Conservation (phyloP, 2,329 filamentous ascomycete species). For the Penicillium sp. region DNA sequence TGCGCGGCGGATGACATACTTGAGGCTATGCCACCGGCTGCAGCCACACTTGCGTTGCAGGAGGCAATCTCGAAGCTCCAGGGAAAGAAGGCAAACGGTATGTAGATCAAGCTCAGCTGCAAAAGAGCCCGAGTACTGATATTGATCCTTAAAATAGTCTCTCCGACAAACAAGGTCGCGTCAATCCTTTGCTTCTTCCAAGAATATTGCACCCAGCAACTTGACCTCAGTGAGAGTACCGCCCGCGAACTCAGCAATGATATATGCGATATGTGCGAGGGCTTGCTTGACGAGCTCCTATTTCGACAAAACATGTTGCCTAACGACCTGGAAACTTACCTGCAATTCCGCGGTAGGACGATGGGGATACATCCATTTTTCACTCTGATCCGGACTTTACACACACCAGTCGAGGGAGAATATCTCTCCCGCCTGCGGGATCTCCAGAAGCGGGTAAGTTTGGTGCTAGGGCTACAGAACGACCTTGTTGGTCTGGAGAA, state of each 20-base stretch:
- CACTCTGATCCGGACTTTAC: conserved; percentile 1
- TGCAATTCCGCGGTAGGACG: neutral
- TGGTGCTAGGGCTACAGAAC: conserved; percentile 1
- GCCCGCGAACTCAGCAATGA: neutral
- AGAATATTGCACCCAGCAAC: neutral
- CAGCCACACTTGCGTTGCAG: neutral
- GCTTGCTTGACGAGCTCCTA: neutral
- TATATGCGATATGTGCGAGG: conserved; percentile 2
- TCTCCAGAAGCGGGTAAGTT: neutral
- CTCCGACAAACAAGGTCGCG: neutral
- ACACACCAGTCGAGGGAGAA: neutral
- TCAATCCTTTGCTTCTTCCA: neutral
- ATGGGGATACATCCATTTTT: conserved; percentile 6
- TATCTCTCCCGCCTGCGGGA: neutral
- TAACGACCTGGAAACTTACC: neutral
- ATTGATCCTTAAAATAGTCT: neutral
- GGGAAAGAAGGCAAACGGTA: neutral
- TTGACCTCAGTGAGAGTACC: neutral
- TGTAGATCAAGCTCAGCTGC: neutral
- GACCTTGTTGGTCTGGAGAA: conserved; percentile 6
- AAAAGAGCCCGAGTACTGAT: neutral
- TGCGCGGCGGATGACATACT: conserved; percentile 1
- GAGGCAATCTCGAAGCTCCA: neutral
- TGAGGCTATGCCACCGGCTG: neutral
- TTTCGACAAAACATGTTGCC: neutral